Conservation (phyloP, 2,329 filamentous ascomycete genomes). For the Fusarium duplospermum region DNA sequence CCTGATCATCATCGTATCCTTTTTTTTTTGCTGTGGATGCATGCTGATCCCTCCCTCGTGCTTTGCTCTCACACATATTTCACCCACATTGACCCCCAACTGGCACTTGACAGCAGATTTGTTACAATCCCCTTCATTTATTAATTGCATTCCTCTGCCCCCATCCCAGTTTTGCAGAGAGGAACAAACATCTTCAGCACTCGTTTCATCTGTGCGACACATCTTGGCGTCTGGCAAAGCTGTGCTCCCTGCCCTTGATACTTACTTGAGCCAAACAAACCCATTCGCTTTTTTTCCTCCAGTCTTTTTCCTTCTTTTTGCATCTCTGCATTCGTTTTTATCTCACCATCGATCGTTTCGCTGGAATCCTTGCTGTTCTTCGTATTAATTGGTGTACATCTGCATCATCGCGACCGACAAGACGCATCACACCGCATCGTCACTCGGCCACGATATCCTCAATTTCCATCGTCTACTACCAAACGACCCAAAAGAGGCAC, state of each 20-base stretch:
- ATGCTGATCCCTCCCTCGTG: neutral
- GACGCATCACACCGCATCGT: neutral
- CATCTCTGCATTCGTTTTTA: conserved; percentile 5
- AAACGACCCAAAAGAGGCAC: neutral
- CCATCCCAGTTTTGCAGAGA: conserved; percentile 8
- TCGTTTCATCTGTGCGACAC: conserved; percentile 41
- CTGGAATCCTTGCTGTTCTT: neutral
- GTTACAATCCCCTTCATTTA: conserved; percentile 34
- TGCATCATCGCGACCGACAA: conserved; percentile 9
- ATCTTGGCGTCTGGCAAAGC: conserved; percentile 32
- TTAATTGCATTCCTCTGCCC: conserved; percentile 4
- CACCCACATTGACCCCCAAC: conserved; percentile 3
- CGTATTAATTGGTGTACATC: conserved; percentile 7
- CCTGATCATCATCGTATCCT: conserved; percentile 23
- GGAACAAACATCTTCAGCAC: conserved; percentile 31
- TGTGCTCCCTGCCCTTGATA: conserved; percentile 40
- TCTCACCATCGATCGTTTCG: neutral
- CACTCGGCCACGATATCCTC: conserved; percentile 20
- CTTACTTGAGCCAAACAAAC: conserved; percentile 14
- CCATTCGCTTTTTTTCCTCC: conserved; percentile 17
- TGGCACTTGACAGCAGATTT: conserved; percentile 18
- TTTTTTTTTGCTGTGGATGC: conserved; percentile 9
- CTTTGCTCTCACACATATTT: conserved; percentile 6
- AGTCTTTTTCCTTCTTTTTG: neutral
- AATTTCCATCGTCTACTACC: conserved; percentile 8